phyloP scores from a whole-genome alignment of 2,329 filamentous ascomycete species.

The Fusarium sp. region DNA sequence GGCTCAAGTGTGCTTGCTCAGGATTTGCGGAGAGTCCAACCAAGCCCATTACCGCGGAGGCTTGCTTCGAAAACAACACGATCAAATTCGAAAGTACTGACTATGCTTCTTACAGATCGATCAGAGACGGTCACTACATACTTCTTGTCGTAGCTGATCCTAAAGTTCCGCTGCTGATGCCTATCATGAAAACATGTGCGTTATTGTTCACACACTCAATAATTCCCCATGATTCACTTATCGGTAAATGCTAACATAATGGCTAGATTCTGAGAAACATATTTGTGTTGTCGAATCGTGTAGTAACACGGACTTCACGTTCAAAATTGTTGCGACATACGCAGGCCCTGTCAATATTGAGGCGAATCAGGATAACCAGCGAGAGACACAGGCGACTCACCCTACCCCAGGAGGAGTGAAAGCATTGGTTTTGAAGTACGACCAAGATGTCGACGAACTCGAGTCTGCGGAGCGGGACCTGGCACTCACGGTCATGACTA shows the following conservation, averaged over 20 bases:
- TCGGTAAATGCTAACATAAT: constrained; percentile 8
- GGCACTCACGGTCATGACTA: constrained; percentile 64
- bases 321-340: constrained; percentile 32
- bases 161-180: not conserved
- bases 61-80: constrained; percentile 27
- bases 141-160: constrained; percentile 27
- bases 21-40: constrained; percentile 5
- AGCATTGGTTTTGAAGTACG: constrained; percentile 47
- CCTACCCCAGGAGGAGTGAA: constrained; percentile 26
- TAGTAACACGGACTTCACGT: constrained; percentile 12
- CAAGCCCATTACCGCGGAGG: constrained; percentile 22
- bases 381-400: constrained; percentile 9
- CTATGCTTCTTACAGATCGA: constrained; percentile 31
- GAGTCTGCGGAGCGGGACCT: constrained; percentile 7
- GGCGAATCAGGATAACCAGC: not conserved
- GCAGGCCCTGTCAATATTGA: not conserved
- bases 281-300: constrained; percentile 37
- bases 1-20: constrained; percentile 53
- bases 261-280: constrained; percentile 38
- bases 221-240: not conserved
- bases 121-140: constrained; percentile 39
- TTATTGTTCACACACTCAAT: not conserved
- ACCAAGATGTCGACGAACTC: constrained; percentile 47
- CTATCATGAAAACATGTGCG: constrained; percentile 34
- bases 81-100: constrained; percentile 34